Base-by-base conservation (phyloP, 2,329 filamentous ascomycete genomes). In the Phyllosticta citribraziliensis region DNA sequence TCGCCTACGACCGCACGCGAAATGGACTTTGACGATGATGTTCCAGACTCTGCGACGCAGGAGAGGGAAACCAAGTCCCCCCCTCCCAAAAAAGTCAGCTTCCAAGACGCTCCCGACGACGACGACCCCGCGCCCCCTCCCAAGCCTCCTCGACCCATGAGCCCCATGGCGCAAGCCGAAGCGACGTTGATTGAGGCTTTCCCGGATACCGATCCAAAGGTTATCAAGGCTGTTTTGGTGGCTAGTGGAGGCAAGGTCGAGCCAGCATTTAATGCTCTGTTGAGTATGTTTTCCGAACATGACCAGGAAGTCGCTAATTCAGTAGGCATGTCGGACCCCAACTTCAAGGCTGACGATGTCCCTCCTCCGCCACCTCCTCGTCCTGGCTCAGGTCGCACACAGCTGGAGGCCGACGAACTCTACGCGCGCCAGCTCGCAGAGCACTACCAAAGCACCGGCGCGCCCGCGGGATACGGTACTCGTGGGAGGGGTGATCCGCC, bases 341-440 rank as follows among this genome's bases (percentile, higher is more conserved):
- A 75, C 67, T 81, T 78, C 72, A 72, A 77, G 63, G 72, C 71
- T 3, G 78, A 81, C 61, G 77, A 79, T 63, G 63, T 72, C 11
- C 86, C 89, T n/a, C 88, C 88, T 6, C 87, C 87, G 14, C 88
- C 87, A 68, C 91, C 91, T 27, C 91, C 91, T n/a, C 84, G 90
- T 56, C 89, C 91, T 63, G 76, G 80, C 62, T 76, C 80, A 64
- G 80, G 87, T 11, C 84, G 88, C 74, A 88, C 83, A 64, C 94
- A 99, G 77, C 72, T 99, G 60, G 91, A 96, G 74, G 86, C 90
- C 40, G 93, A 97, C 74, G 93, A 97, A 74, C 79, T 88, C 66
- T 96, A 96, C 75, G 93, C 93, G 35, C 88, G 94, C 64, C 92
- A 95, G 74, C 84, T 99, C 33, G 92, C 93, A 1, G 88, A 97